Evolutionary conservation across 805 yeast species (phyloP), one percentile per base, ranked within the genome.

Genomic region (Candida railenensis): DNA sequence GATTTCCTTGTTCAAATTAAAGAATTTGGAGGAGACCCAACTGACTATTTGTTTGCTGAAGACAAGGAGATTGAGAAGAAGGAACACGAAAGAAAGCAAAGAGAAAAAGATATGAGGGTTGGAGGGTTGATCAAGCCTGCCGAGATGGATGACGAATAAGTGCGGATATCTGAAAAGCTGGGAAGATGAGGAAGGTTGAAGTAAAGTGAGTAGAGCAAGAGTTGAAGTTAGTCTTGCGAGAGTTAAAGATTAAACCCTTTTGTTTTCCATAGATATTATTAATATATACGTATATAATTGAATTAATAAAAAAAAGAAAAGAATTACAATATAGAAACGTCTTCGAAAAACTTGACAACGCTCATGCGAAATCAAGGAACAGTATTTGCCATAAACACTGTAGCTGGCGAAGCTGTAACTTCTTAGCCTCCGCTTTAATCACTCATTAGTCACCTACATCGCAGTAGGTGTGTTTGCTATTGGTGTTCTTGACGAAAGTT

Each of bases 1-100:
- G 99, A 94, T 69, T 94, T 94, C 80, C 78, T 94, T 64, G 95
- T 94, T 37, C 98, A 94, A 73, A 88, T 92, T 66, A 91, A 90
- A 69, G 96, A 92, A 69, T 82, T 80, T 61, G 99, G 98, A 49
- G 98, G 98, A 25, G 96, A 89, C 64, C 83, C 96, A 47, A 89
- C 96, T 19, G 97, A 91, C 64, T 94, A 94, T 64, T 74, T 92
- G 63, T 92, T 85, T 68, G 96, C 95, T 9, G 98, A 94, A 61
- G 99, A 92, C 62, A 87, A 83, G 62, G 96, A 89, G 65, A 73
- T 74, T 43, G 96, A 89, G 63, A 65, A 81, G 49, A 66, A 74
- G 51, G 96, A 88, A 65, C 84, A 82, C 62, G 78, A 75, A 53
- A 80, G 77, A 62, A 63, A 77, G 49, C 92, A 88, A 56, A 85